Evolutionary conservation across 495 filamentous ascomycete species (phyloP).

Genomic region (Amphirosellinia nigrospora): DNA sequence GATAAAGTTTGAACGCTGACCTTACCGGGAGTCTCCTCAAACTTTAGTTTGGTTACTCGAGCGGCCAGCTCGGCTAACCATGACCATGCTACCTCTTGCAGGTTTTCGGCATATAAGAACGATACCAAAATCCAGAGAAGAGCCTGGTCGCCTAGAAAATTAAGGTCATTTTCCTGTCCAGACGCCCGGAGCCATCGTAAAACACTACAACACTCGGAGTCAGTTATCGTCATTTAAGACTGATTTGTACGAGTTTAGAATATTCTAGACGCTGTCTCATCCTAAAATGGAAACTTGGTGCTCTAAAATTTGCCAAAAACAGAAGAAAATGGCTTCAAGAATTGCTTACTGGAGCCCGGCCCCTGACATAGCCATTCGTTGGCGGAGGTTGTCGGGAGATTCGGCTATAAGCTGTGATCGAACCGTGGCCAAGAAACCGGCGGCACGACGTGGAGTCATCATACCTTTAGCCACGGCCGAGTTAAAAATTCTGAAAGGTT

Average conservation of each 20-base stretch:
- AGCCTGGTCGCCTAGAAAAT: constrained; percentile 40
- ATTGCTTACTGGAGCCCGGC: constrained; percentile 49
- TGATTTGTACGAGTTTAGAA: no score
- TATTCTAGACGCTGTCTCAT: no score
- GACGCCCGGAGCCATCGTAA: constrained; percentile 59
- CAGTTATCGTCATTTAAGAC: no score
- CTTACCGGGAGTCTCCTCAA: background rate
- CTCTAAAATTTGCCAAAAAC: no score
- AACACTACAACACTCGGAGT: no score
- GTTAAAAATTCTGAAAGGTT: constrained; percentile 46
- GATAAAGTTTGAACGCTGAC: constrained; percentile 15
- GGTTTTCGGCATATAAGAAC: constrained; percentile 59
- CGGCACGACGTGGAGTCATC: constrained; percentile 50
- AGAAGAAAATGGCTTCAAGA: no score
- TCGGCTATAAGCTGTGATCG: constrained; percentile 38
- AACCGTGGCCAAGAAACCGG: constrained; percentile 48
- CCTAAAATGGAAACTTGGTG: no score
- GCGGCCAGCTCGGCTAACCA: constrained; percentile 48
- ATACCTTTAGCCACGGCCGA: constrained; percentile 48
- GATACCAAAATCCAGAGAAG: constrained; percentile 47
- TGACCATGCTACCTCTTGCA: constrained; percentile 47
- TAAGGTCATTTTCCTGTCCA: constrained; percentile 45
- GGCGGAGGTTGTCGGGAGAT: constrained; percentile 30
- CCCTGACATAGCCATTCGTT: constrained; percentile 45
- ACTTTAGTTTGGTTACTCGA: constrained; percentile 22